phyloP scores from a whole-genome alignment of 352 stramenopile species.

The Phytopythium helicoides region DNA sequence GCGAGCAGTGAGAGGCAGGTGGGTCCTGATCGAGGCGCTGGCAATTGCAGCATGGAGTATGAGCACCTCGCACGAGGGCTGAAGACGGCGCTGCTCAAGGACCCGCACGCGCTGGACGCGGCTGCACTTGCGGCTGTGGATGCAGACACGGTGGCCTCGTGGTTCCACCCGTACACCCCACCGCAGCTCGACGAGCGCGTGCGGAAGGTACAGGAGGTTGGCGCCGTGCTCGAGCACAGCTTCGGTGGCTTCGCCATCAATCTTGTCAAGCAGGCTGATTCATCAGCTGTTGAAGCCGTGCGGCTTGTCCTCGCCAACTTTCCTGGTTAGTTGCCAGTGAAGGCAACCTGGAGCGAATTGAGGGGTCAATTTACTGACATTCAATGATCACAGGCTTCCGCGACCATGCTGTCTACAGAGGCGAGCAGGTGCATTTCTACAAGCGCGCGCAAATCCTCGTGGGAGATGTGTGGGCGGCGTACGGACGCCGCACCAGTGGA shows the following conservation, averaged over 20 bases:
- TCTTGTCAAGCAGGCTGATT: conserved; percentile 43
- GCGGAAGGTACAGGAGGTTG: conserved; percentile 59
- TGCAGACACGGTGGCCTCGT: conserved; percentile 43
- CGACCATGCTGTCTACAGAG: conserved; percentile 81
- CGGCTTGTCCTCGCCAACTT: conserved; percentile 68
- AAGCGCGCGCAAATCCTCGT: conserved; percentile 90
- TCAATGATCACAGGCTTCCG: conserved; percentile 45
- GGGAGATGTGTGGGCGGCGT: conserved; percentile 86
- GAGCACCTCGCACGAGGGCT: conserved; percentile 77
- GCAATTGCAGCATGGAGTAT: conserved; percentile 81
- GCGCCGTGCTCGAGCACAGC: conserved; percentile 39
- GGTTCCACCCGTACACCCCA: conserved; percentile 63
- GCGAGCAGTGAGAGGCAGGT: background rate
- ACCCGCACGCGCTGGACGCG: conserved; percentile 60
- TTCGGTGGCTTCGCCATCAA: conserved; percentile 54
- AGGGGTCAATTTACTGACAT: background rate
- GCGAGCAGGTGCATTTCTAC: conserved; percentile 86
- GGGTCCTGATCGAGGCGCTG: background rate
- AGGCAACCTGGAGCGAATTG: background rate
- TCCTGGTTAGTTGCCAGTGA: conserved; percentile 43
- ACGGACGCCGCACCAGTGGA: conserved; percentile 45
- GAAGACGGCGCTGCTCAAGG: conserved; percentile 60
- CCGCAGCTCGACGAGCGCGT: conserved; percentile 60
- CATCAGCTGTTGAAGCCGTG: conserved; percentile 60
- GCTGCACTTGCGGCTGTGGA: conserved; percentile 36